A percentile compares a stretch with the other conserved stretches of the same genome.
These are phyloP conservation scores for Aspergillus carlsbadensis DNA, from an alignment of 495 filamentous ascomycete genomes.

Conservation along the genomic window DNA sequence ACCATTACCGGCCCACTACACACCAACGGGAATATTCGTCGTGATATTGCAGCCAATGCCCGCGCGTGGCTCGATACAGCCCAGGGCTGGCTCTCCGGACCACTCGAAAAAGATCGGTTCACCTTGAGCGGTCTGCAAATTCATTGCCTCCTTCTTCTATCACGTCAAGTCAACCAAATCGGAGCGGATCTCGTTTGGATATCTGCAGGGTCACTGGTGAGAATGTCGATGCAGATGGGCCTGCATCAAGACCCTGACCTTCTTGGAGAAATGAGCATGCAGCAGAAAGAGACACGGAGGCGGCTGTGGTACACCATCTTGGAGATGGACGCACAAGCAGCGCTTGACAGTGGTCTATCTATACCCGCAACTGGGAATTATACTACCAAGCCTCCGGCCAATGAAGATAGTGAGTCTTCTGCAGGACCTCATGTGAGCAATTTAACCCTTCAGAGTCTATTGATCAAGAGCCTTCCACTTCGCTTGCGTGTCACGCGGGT, in stretches of 20 bases:
- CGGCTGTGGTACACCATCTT: conserved; percentile 59
- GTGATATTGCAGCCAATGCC: conserved; percentile 27
- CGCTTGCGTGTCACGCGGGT: conserved; percentile 38
- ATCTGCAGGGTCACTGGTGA: conserved; percentile 47
- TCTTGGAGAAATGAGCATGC: conserved; percentile 35
- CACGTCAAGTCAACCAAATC: conserved; percentile 45
- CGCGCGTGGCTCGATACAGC: conserved; percentile 46
- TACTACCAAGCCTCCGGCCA: conserved; percentile 49
- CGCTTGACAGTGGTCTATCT: conserved; percentile 52
- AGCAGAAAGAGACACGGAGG: conserved; percentile 49
- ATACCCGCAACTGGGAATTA: conserved; percentile 50
- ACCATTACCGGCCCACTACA: conserved; percentile 39
- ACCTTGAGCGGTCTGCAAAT: conserved; percentile 45
- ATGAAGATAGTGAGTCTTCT: conserved; percentile 13
- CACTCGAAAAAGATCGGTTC: conserved; percentile 49
- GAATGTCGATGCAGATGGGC: conserved; percentile 55
- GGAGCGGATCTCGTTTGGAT: conserved; percentile 54
- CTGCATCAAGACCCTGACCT: conserved; percentile 54
- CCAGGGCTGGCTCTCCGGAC: conserved; percentile 52
- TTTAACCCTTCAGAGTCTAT: conserved; percentile 35
- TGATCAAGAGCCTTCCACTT: conserved; percentile 42
- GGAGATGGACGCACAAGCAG: conserved; percentile 52
- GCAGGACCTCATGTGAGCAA: no score
- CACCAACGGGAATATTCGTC: conserved; percentile 19
- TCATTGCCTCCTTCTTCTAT: conserved; percentile 49